Percentiles rank a stretch among this genome's conserved stretches.
Evolutionary conservation across 2,329 filamentous ascomycete genomes (phyloP).

Genomic region (Scopulariopsis brevicaulis): DNA sequence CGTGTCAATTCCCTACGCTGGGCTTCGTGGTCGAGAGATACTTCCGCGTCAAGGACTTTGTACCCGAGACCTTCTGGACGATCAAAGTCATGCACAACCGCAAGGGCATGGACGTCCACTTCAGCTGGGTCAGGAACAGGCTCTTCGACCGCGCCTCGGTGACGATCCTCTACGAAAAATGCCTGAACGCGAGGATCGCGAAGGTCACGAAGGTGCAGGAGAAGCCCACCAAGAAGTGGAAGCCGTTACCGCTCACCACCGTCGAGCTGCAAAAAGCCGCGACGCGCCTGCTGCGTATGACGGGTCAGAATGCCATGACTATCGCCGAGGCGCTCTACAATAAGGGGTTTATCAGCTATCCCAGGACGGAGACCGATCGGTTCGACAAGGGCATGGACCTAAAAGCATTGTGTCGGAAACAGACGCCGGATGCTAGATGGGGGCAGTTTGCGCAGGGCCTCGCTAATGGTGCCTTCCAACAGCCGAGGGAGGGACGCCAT

Average conservation of each 20-base stretch:
- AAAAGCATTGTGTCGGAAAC: slow-evolving; percentile 68
- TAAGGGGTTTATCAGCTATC: slow-evolving; percentile 94
- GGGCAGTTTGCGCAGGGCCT: slow-evolving; percentile 69
- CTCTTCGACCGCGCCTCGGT: slow-evolving; percentile 82
- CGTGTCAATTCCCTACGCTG: slow-evolving; percentile 92
- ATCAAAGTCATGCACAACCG: slow-evolving; percentile 76
- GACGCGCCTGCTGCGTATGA: slow-evolving; percentile 79
- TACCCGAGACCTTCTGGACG: slow-evolving; percentile 84
- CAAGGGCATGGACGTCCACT: slow-evolving; percentile 68
- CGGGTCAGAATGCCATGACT: slow-evolving; percentile 81
- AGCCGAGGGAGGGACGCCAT: slow-evolving; percentile 71
- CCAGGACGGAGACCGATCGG: slow-evolving; percentile 90
- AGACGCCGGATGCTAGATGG: slow-evolving; percentile 67
- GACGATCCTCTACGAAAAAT: slow-evolving; percentile 75
- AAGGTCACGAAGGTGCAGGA: slow-evolving; percentile 77
- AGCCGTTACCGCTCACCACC: slow-evolving; percentile 84
- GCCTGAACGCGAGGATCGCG: slow-evolving; percentile 63
- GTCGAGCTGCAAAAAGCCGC: slow-evolving; percentile 96
- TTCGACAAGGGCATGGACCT: slow-evolving; percentile 89
- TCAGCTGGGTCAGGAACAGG: slow-evolving; percentile 70
- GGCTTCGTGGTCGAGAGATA: slow-evolving; percentile 97
- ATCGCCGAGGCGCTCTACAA: slow-evolving; percentile 82
- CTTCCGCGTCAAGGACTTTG: slow-evolving; percentile 85
- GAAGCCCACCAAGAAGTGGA: slow-evolving; percentile 89
- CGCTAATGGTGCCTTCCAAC: slow-evolving; percentile 63